These are phyloP conservation scores for Penicillium palitans DNA, from an alignment of 2,329 filamentous ascomycete genomes.

Conservation along the genomic window DNA sequence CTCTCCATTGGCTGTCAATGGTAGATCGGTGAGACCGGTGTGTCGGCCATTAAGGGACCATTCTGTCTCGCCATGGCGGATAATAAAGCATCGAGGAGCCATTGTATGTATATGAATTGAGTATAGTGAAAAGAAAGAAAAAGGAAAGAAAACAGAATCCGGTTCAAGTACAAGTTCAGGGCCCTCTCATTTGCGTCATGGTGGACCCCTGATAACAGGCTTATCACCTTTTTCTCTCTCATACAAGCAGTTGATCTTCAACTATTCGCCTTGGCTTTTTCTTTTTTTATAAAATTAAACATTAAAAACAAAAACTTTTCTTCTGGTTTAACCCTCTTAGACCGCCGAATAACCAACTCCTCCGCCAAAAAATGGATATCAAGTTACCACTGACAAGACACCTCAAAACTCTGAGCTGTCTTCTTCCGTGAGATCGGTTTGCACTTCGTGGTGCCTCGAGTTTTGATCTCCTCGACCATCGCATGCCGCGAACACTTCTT, in stretches of 20 bases:
- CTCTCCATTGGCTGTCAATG: conserved; percentile 78
- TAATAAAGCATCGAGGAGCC: conserved; percentile 74
- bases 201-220: conserved; percentile 8
- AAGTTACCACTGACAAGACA: conserved; percentile 2
- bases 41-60: conserved; percentile 87
- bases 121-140: neutral
- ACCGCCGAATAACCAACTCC: too few relatives aligned
- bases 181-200: conserved; percentile 7
- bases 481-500: conserved; percentile 3
- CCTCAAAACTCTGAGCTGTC: conserved; percentile 9
- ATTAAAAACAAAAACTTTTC: neutral
- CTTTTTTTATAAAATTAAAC: neutral
- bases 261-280: too few relatives aligned
- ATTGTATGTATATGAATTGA: conserved; percentile 23
- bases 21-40: conserved; percentile 83
- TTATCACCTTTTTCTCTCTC: neutral
- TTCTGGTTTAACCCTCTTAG: neutral
- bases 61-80: conserved; percentile 92
- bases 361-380: too few relatives aligned
- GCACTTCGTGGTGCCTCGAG: neutral
- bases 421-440: conserved; percentile 1
- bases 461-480: conserved; percentile 5
- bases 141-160: neutral
- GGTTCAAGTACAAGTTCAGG: conserved; percentile 4
- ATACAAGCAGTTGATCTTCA: neutral